Conservation (phyloP, 148 eudicot genomes). For the Fagopyrum homotropicum region DNA sequence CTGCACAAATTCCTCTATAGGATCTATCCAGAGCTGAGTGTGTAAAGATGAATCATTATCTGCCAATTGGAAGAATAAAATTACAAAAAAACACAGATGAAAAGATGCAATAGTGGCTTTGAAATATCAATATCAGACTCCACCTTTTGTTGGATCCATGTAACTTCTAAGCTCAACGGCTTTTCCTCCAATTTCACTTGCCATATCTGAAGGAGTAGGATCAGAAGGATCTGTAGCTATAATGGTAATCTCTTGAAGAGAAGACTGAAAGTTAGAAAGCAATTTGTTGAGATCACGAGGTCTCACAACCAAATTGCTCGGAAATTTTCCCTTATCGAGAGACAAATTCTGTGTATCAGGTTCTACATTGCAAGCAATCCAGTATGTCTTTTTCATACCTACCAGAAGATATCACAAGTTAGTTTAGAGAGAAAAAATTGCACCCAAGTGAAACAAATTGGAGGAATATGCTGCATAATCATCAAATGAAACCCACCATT, state of each 20-base stretch:
- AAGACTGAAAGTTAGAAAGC: slow-evolving; percentile 89
- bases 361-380: slow-evolving; percentile 87
- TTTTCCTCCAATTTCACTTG: slow-evolving; percentile 88
- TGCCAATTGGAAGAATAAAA: slow-evolving; percentile 26
- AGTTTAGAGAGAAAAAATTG: neutral
- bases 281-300: slow-evolving; percentile 94
- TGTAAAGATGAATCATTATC: slow-evolving; percentile 84
- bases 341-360: slow-evolving; percentile 89
- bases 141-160: slow-evolving; percentile 95
- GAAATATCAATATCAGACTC: neutral
- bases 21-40: slow-evolving; percentile 99
- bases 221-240: slow-evolving; percentile 74
- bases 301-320: slow-evolving; percentile 79
- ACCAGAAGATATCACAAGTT: slow-evolving; percentile 20
- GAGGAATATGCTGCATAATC: neutral
- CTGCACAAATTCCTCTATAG: slow-evolving; percentile 88
- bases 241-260: slow-evolving; percentile 93
- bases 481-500: slow-evolving; percentile 37
- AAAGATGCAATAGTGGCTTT: neutral
- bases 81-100: neutral
- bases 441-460: neutral
- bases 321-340: slow-evolving; percentile 68
- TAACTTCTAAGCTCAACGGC: slow-evolving; percentile 98
- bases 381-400: slow-evolving; percentile 86
- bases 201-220: slow-evolving; percentile 56